Evolutionary conservation across 257 asterid species (phyloP), one percentile per base, ranked within the genome.

Genomic region (Leonotis leonurus): DNA sequence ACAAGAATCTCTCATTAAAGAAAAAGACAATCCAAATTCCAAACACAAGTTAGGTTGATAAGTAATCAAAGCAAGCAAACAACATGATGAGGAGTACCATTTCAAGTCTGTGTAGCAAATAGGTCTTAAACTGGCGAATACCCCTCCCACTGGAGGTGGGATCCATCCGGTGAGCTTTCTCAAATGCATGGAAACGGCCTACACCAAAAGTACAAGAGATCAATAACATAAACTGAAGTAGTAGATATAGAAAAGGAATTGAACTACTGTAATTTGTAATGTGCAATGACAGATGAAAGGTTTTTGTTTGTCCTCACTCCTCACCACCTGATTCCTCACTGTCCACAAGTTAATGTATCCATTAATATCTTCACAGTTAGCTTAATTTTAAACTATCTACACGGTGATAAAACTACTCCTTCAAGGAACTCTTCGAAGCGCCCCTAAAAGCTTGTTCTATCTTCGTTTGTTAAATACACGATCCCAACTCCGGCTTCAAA

Each of bases 111-210:
- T 85, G 92, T 32, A 87, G 71, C 60, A 93, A 83, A 76, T 85
- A 83, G 45, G 99, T 93, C 84, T 93, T 89, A 71, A 93, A 89
- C 70, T 93, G 99, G 30, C 99, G 91, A 77, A 93, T 94, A 55
- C 99, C 99, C 45, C 96, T 81, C 22, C 99, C 99, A 67, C 68
- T 82, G 73, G 99, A 93, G 53, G 75, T 79, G 21, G 79, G 83
- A 68, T 93, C 97, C 96, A 83, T 80, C 75, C 83, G 71, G 73
- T 93, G 97, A 60, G 97, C 95, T 76, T 82, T 93, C 79, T 93
- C 97, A 46, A 93, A 87, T 41, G 99, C 99, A 79, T 87, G 94
- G 75, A 87, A 89, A 62, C 96, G 97, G 62, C 99, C 99, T 93
- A 65, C 59, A 73, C 37, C 53, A 69, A 48, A 64, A 65, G 6